These are phyloP conservation scores for Coprinopsis cinerea DNA, from an alignment of 768 basidiomycete species.

Conservation along the genomic window DNA sequence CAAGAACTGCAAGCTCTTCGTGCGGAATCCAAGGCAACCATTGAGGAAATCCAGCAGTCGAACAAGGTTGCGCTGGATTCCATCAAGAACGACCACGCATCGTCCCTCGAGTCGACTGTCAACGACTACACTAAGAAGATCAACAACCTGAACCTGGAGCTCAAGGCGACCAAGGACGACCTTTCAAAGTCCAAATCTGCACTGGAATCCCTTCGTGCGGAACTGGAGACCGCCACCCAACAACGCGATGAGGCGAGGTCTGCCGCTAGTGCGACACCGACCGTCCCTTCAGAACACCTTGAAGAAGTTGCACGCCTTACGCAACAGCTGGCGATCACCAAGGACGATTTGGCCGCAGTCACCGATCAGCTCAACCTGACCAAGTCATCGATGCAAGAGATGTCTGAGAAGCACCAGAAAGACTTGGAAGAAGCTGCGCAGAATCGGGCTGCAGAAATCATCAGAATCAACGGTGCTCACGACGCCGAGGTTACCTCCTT, in stretches of 20 bases:
- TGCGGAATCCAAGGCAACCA: conserved; percentile 54
- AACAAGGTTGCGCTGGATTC: conserved; percentile 57
- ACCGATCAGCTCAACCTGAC: conserved; percentile 64
- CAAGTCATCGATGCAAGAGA: conserved; percentile 63
- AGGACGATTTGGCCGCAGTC: conserved; percentile 62
- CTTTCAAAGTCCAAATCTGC: conserved; percentile 67
- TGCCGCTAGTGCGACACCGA: conserved; percentile 33
- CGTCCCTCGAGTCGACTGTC: conserved; percentile 51
- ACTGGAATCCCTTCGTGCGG: conserved; percentile 44
- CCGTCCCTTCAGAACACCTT: conserved; percentile 41
- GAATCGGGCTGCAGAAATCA: conserved; percentile 64
- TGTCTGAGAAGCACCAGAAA: conserved; percentile 60
- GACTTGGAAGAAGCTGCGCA: conserved; percentile 76
- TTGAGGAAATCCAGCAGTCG: conserved; percentile 61
- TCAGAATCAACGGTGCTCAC: conserved; percentile 51
- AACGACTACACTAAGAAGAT: conserved; percentile 59
- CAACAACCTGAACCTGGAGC: conserved; percentile 55
- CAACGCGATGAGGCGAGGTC: conserved; percentile 63
- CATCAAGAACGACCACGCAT: conserved; percentile 59
- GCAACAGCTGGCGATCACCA: conserved; percentile 54
- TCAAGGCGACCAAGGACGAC: conserved; percentile 83
- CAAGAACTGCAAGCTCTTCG: conserved; percentile 71
- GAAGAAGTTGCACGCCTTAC: conserved; percentile 50
- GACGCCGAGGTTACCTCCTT: conserved; percentile 56
- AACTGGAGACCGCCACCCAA: conserved; percentile 49